phyloP scores from a whole-genome alignment of 495 filamentous ascomycete genomes.

The Platismatia glauca region DNA sequence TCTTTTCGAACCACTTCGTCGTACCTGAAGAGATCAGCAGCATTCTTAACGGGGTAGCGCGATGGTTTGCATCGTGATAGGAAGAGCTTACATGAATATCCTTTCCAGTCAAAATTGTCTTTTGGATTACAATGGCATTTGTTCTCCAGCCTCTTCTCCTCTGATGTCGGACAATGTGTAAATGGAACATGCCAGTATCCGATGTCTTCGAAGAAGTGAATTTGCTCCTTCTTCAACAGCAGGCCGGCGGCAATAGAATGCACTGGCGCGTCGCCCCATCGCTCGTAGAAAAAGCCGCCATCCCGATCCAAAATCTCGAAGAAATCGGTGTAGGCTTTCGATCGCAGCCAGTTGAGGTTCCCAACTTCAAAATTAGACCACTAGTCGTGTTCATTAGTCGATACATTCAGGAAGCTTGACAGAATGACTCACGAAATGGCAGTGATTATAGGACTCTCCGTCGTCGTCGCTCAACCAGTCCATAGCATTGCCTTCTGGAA shows the following conservation, averaged over 20 bases:
- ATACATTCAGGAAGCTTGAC: not conserved
- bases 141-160: conserved; percentile 66
- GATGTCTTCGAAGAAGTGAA: conserved; percentile 99
- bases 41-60: not conserved
- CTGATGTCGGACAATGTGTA: conserved; percentile 89
- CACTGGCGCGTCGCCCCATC: conserved; percentile 86
- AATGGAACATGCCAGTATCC: conserved; percentile 99
- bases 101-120: conserved; percentile 99
- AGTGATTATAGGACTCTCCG: conserved; percentile 87
- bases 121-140: conserved; percentile 92
- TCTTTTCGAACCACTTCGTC: conserved; percentile 71
- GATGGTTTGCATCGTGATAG: not conserved
- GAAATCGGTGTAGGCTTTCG: conserved; percentile 68
- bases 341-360: conserved; percentile 74
- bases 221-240: conserved; percentile 79
- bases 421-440: conserved; percentile 74
- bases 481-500: conserved; percentile 78
- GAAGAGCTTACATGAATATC: conserved; percentile 71
- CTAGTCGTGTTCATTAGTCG: conserved; percentile 30
- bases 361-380: conserved; percentile 94
- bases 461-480: conserved; percentile 83
- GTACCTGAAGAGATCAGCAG: conserved; percentile 49
- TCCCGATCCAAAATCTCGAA: conserved; percentile 71
- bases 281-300: conserved; percentile 88
- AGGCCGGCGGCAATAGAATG: conserved; percentile 89